Evolutionary conservation across 441 rosid genomes (phyloP).

Genomic region (Bocquillonia castaneifolia): DNA sequence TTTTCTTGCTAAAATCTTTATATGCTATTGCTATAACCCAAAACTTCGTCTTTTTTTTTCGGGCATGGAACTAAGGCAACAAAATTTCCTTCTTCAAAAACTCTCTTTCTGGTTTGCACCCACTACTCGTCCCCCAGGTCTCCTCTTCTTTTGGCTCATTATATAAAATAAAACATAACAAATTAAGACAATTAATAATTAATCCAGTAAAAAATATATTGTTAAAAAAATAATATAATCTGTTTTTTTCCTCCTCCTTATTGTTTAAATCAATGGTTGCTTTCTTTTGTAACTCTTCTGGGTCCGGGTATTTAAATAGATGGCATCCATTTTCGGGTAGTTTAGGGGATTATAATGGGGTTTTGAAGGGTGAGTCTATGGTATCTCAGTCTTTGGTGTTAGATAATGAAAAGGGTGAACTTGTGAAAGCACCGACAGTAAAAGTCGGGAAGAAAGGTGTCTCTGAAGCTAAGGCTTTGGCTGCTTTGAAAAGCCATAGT

Average conservation of each 20-base stretch:
- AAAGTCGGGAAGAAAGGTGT: constrained; percentile 39
- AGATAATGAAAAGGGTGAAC: constrained; percentile 50
- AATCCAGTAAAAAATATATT: background rate
- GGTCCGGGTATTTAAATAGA: constrained; percentile 23
- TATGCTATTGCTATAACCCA: too few species aligned
- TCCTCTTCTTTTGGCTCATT: constrained; percentile 30
- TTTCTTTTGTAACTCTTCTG: constrained; percentile 29
- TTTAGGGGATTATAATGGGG: constrained; percentile 30
- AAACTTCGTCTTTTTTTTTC: too few species aligned
- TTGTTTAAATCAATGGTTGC: constrained; percentile 32
- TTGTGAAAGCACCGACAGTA: constrained; percentile 38
- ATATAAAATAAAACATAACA: background rate
- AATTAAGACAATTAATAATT: too few species aligned
- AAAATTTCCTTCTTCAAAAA: constrained; percentile 41
- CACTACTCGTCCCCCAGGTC: constrained; percentile 57
- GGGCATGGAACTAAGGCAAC: too few species aligned
- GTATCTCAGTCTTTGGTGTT: constrained; percentile 41
- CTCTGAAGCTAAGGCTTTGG: constrained; percentile 48
- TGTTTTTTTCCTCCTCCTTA: background rate
- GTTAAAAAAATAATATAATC: too few species aligned
- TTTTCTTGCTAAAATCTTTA: too few species aligned
- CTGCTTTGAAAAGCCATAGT: constrained; percentile 68
- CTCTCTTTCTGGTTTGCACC: constrained; percentile 64
- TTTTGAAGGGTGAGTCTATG: constrained; percentile 27
- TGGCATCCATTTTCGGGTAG: constrained; percentile 31